Base-by-base conservation (phyloP, 495 filamentous ascomycete species). In the Arthonia radiata region DNA sequence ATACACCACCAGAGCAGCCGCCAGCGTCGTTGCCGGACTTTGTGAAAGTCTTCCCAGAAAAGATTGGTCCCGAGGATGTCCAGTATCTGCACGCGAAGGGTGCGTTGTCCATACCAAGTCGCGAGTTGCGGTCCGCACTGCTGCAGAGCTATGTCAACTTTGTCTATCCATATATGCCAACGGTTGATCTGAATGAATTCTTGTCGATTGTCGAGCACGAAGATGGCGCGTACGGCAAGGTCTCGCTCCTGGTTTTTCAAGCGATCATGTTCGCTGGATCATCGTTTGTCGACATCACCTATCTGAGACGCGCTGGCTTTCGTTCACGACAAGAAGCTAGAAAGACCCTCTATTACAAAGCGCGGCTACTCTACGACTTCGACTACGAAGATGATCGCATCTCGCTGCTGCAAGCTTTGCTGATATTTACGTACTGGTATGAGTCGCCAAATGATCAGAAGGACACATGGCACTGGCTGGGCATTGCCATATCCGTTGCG, bases 401-500 rank as follows among this genome's bases (percentile, higher is more conserved):
- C 29, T 59, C 71, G 9, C 56, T 86, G n/a, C 73, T 89, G 3
- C 79, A 90, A 43, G 66, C 72, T 7, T 53, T 89, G 3, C 54
- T 90, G 5, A 52, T 90, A 14, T 78, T 90, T 69, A 81, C 76
- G 7, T 82, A 79, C 41, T 89, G 76, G 76, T 89, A 83, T 38
- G 75, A 83, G 42, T 81, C 75, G 0, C 76, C 77, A 2, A 73
- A 83, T 37, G 78, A 83, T 46, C 73, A 79, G 41, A 89, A 83
- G 37, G 77, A 83, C 43, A 81, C 74, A 13, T 81, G 75, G 73
- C 74, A 86, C 42, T 86, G 76, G 76, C 81, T 82, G 71, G 78
- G 77, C 9, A 68, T 83, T 15, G 78, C 75, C 15, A 61, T 83
- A 31, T 82, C 74, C 17, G 48, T 83, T 11, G 75, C 73, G 31